Percentiles rank a stretch among this genome's conserved stretches.
Evolutionary conservation across 1,284 basidiomycete genomes (phyloP).

Genomic region (Mycosarcoma maydis): DNA sequence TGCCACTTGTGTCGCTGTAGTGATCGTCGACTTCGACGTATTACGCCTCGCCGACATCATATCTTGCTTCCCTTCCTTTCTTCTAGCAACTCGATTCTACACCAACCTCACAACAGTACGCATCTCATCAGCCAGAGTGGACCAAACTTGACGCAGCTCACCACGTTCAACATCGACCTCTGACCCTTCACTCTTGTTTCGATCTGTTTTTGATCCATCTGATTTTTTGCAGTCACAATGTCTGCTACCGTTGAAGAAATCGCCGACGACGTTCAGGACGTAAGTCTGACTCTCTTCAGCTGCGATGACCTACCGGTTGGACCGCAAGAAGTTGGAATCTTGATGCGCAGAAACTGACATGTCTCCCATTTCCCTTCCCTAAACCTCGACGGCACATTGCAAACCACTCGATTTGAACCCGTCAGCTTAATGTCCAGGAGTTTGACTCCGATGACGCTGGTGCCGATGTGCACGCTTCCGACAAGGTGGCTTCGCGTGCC

Average conservation of each 20-base stretch:
- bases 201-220: background rate
- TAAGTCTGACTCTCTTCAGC: constrained; percentile 68
- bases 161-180: background rate
- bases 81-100: constrained; percentile 16
- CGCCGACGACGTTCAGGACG: constrained; percentile 72
- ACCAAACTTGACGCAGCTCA: background rate
- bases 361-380: too few species aligned
- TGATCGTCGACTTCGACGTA: constrained; percentile 15
- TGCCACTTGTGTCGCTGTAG: background rate
- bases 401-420: constrained; percentile 62
- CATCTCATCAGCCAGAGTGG: constrained; percentile 5
- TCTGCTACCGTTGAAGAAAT: constrained; percentile 79
- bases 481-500: constrained; percentile 81
- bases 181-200: constrained; percentile 8
- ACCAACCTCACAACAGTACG: constrained; percentile 18
- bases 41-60: background rate
- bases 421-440: constrained; percentile 68
- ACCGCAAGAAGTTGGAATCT: too few species aligned
- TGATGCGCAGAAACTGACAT: constrained; percentile 1
- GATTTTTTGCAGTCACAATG: constrained; percentile 23
- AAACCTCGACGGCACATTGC: background rate
- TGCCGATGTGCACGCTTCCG: constrained; percentile 80
- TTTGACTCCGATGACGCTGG: constrained; percentile 72
- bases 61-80: constrained; percentile 5
- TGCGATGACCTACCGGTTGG: too few species aligned